Evolutionary conservation across 768 basidiomycete species (phyloP), one percentile per base, ranked within the genome.

Genomic region (Pisolithus orientalis): DNA sequence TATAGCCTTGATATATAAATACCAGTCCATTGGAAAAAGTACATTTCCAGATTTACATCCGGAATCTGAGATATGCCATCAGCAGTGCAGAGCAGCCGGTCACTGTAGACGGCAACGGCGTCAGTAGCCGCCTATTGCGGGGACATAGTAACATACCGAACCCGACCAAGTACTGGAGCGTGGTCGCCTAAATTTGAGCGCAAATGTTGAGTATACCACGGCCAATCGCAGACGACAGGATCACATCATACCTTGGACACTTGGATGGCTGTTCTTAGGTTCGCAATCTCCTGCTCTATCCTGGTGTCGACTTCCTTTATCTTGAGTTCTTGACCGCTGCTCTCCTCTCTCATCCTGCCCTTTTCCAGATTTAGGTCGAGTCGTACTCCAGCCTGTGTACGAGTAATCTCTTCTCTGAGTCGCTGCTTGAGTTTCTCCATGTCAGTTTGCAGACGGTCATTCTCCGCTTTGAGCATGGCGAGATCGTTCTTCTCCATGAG

Each of bases 401-500:
- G 80, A 4, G 84, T 88, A 49, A 96, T 89, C 64, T 97, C 94
- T 65, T 94, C 92, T 28, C 93, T 78, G 9, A 99, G 73, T 6
- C 91, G 82, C 67, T 94, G 92, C 73, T 97, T 96, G 40, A 99
- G 78, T 71, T 92, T 92, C 74, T 96, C 92, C 53, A 97, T 84
- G 64, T 98, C 96, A 25, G 81, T 75, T 52, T 89, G 75, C 31
- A 99, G 76, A n/a, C 95, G 81, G 65, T 98, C 96, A 60, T 90
- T 97, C 76, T 97, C 95, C 21, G 91, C 87, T 70, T 94, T 95
- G 72, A 98, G 84, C 80, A 90, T 86, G 25, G 92, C 84, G 32
- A 96, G 78, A 64, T 99, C 95, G 59, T 97, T 96, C 80, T 93
- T 94, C 75, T 95, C 94, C 78, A 90, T 91, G 37, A 98, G 75